Base-by-base conservation (phyloP, 2,329 filamentous ascomycete species). In the Aureobasidium vineae region DNA sequence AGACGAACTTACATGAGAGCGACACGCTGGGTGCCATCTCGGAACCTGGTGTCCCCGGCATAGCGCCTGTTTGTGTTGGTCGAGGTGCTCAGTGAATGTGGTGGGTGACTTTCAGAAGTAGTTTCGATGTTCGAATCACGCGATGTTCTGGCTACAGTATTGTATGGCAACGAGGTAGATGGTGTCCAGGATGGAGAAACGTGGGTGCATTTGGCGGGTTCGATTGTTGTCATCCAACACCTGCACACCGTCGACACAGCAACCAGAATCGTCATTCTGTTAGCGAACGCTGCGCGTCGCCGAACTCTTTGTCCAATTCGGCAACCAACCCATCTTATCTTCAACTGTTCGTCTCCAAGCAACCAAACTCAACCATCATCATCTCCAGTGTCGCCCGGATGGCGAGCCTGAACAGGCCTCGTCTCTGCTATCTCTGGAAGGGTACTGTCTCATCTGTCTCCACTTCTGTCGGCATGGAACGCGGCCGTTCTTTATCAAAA, bases 11-110 rank as follows among this genome's bases (percentile, higher is more conserved):
- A 76, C 75, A 77, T 54, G 75, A 77, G 16, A 77, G 72, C 52
- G 75, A 75, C 69, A 77, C 75, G 65, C 74, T 71, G 13, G 75
- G 75, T 66, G 72, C 75, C 26, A 74, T 75, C 28, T 75, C 74
- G 67, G 72, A 70, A 33, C 69, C 72, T 69, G 68, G 68, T 45
- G 73, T 71, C 68, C 70, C 71, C 67, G 75, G 73, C 75, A 77
- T 77, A 64, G 69, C 72, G 70, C 69, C 71, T 63, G 57, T 10
- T 49, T n/a, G 28, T 56, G 31, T 10, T 23, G 36, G n/a, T 26
- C 31, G 21, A 43, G 21, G 11, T 33, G 33, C 38, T 50, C 33
- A 52, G 45, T 33, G 45, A 50, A 19, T 49, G 57, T 49, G 16
- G n/a, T 40, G 43, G 40, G 15, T 28, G 43, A 13, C 40, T 15